Conservation (phyloP, 495 filamentous ascomycete genomes). For the Hypoxylon intermedium region DNA sequence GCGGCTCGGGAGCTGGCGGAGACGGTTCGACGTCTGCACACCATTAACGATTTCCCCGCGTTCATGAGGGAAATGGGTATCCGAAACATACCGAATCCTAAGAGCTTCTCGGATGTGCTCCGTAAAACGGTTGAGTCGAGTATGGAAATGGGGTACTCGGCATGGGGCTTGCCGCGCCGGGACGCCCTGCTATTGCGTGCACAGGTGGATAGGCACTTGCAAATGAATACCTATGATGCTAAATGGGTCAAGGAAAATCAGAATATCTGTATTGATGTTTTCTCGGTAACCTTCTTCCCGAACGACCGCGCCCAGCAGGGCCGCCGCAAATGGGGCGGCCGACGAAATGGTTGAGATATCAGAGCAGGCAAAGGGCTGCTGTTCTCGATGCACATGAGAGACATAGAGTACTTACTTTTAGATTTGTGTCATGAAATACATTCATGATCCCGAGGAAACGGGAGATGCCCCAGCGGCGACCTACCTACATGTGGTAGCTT, state of each 20-base stretch:
- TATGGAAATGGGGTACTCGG: slow-evolving; percentile 52
- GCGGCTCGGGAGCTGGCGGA: too few relatives aligned
- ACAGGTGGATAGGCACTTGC: slow-evolving; percentile 4
- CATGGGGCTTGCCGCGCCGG: not conserved
- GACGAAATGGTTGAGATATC: not conserved
- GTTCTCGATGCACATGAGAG: too few relatives aligned
- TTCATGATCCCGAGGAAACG: too few relatives aligned
- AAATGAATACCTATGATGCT: not conserved
- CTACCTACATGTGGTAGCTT: too few relatives aligned
- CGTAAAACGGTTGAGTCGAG: slow-evolving; percentile 49
- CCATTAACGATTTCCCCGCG: slow-evolving; percentile 50
- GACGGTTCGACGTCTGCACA: slow-evolving; percentile 53
- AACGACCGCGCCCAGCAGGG: not conserved
- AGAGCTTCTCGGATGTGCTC: slow-evolving; percentile 48
- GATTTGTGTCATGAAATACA: too few relatives aligned
- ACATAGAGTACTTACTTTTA: too few relatives aligned
- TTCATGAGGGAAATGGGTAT: slow-evolving; percentile 56
- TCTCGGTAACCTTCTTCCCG: slow-evolving; percentile 8
- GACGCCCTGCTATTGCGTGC: slow-evolving; percentile 7
- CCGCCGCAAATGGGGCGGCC: not conserved
- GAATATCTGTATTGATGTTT: not conserved
- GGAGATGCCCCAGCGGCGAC: too few relatives aligned
- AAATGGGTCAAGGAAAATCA: slow-evolving; percentile 1
- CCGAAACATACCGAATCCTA: slow-evolving; percentile 25
- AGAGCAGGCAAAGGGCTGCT: too few relatives aligned